These are phyloP conservation scores for Epichloe typhina DNA, from an alignment of 2,329 filamentous ascomycete genomes.

Conservation along the genomic window DNA sequence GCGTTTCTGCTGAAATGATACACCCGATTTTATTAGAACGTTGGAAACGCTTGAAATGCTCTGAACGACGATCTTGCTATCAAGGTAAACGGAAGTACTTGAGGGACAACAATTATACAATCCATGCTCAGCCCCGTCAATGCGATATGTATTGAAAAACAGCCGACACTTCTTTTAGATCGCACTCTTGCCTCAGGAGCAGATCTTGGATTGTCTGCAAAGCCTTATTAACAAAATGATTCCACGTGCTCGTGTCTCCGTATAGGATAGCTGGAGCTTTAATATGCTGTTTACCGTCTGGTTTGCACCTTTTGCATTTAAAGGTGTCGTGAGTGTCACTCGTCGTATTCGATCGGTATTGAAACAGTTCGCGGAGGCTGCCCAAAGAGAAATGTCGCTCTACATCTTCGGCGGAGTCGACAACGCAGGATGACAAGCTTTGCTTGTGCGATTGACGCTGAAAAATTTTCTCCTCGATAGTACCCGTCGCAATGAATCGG, in stretches of 20 bases:
- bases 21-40: too few species aligned
- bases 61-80: too few species aligned
- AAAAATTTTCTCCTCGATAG: constrained; percentile 98
- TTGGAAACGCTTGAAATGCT: too few species aligned
- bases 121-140: neutral
- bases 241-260: constrained; percentile 98
- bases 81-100: too few species aligned
- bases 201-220: constrained; percentile 81
- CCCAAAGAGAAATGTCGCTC: constrained; percentile 93
- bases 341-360: constrained; percentile 71
- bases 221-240: constrained; percentile 79
- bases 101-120: neutral
- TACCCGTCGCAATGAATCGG: constrained; percentile 96
- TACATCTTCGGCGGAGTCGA: constrained; percentile 92
- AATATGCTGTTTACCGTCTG: constrained; percentile 73
- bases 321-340: constrained; percentile 98
- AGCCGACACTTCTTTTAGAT: constrained; percentile 70
- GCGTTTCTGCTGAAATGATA: too few species aligned
- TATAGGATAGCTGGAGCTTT: constrained; percentile 94
- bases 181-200: constrained; percentile 72
- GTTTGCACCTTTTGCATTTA: constrained; percentile 90
- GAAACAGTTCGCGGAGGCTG: constrained; percentile 82
- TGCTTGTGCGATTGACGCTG: constrained; percentile 98
- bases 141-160: constrained; percentile 99
- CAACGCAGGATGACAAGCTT: constrained; percentile 87